These are phyloP conservation scores for Stemphylium lycopersici DNA, from an alignment of 2,329 filamentous ascomycete genomes.

Conservation along the genomic window DNA sequence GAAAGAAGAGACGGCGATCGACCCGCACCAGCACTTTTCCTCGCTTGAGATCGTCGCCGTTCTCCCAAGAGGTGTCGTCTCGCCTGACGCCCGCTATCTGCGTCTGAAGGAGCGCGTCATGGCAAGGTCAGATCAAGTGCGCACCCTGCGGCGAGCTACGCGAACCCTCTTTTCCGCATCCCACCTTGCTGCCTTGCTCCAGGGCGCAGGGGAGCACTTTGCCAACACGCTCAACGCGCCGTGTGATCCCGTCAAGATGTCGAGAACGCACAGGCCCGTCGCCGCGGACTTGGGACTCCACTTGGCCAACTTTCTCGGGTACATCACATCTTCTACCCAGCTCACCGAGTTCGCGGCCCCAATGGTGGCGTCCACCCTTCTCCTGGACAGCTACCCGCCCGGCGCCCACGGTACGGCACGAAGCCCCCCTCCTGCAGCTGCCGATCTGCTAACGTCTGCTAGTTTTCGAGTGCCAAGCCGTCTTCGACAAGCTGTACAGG, in stretches of 20 bases:
- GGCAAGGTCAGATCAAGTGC: slow-evolving; percentile 21
- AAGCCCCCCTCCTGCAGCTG: not conserved
- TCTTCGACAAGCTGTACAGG: not conserved
- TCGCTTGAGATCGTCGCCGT: slow-evolving; percentile 30
- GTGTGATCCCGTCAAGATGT: slow-evolving; percentile 31
- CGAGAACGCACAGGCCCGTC: slow-evolving; percentile 24
- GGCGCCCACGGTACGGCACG: slow-evolving; percentile 4
- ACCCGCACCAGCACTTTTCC: slow-evolving; percentile 15
- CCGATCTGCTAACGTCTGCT: not conserved
- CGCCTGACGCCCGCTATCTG: slow-evolving; percentile 12
- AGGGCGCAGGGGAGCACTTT: slow-evolving; percentile 21
- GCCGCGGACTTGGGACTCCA: slow-evolving; percentile 24
- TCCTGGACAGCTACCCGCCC: slow-evolving; percentile 34
- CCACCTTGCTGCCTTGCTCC: slow-evolving; percentile 29
- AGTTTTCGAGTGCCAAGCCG: not conserved
- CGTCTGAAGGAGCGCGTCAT: slow-evolving; percentile 29
- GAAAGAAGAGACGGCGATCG: not conserved
- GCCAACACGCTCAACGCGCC: slow-evolving; percentile 8
- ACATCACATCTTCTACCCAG: slow-evolving; percentile 17
- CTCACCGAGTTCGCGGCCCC: slow-evolving; percentile 31
- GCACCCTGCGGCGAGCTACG: slow-evolving; percentile 13
- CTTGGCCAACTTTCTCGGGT: slow-evolving; percentile 26
- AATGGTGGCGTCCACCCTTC: slow-evolving; percentile 28
- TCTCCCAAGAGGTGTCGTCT: slow-evolving; percentile 12
- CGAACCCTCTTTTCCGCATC: slow-evolving; percentile 26